phyloP scores from a whole-genome alignment of 2,329 filamentous ascomycete genomes.

The Aspergillus niger region DNA sequence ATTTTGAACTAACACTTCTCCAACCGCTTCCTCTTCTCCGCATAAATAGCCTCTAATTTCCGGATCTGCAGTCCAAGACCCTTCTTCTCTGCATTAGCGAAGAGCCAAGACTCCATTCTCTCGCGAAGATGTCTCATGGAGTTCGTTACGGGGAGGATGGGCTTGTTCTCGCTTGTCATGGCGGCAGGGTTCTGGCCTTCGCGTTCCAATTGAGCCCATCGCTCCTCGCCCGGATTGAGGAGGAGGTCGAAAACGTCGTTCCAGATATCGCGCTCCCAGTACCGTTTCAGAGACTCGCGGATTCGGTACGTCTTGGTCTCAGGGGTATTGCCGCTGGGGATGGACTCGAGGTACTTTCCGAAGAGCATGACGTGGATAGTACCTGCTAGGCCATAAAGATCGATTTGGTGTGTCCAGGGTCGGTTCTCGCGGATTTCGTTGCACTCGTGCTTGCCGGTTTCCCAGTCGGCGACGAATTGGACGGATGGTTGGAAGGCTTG shows the following conservation, averaged over 20 bases:
- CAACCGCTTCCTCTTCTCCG: conserved; percentile 52
- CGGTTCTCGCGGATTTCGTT: conserved; percentile 92
- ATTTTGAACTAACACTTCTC: conserved; percentile 25
- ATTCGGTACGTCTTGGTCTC: conserved; percentile 70
- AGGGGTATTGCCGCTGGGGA: conserved; percentile 30
- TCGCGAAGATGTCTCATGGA: conserved; percentile 70
- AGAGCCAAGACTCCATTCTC: conserved; percentile 82
- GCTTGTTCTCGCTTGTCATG: neutral
- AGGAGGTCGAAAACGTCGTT: conserved; percentile 76
- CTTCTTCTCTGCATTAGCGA: conserved; percentile 78
- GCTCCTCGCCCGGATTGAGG: conserved; percentile 69
- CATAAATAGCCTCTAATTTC: conserved; percentile 69
- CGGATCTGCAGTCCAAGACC: conserved; percentile 58
- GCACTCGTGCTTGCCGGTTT: conserved; percentile 82
- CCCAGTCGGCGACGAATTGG: conserved; percentile 94
- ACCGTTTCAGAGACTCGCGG: conserved; percentile 82
- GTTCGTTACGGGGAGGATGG: conserved; percentile 70
- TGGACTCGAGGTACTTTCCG: conserved; percentile 89
- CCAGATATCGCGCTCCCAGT: conserved; percentile 97
- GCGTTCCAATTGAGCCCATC: conserved; percentile 64
- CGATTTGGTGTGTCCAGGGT: conserved; percentile 96
- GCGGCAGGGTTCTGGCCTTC: conserved; percentile 7
- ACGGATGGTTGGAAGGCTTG: conserved; percentile 73
- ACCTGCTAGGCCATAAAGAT: conserved; percentile 90
- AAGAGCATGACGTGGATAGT: conserved; percentile 88